Conservation (phyloP, 2,329 filamentous ascomycete species). For the Aspergillus sp. region DNA sequence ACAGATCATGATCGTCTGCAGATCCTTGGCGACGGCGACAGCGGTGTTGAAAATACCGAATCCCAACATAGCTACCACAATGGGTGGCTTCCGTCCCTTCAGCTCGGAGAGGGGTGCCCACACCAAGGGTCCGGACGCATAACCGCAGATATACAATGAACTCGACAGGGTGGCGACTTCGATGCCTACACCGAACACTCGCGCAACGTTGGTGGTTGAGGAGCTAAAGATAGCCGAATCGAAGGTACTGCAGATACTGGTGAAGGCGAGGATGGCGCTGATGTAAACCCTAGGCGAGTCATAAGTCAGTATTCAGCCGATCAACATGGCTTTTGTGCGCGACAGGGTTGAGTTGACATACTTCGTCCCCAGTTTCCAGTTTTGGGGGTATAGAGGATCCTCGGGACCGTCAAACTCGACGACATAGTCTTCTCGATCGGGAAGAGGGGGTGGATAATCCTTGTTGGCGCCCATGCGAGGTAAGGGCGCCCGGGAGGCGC, state of each 20-base stretch:
- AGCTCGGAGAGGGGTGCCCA: conserved; percentile 64
- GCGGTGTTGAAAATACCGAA: conserved; percentile 48
- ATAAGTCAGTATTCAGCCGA: background rate
- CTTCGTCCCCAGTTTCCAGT: conserved; percentile 54
- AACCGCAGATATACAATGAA: conserved; percentile 51
- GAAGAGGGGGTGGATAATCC: conserved; percentile 54
- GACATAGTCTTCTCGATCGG: conserved; percentile 56
- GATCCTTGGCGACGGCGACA: conserved; percentile 41
- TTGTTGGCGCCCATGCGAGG: conserved; percentile 45
- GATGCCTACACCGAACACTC: conserved; percentile 45
- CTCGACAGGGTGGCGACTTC: conserved; percentile 48
- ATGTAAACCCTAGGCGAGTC: conserved; percentile 24
- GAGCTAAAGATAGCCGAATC: conserved; percentile 66
- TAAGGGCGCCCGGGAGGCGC: conserved; percentile 25
- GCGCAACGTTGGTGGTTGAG: conserved; percentile 58
- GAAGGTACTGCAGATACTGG: conserved; percentile 46
- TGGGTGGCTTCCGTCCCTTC: conserved; percentile 56
- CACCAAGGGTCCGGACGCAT: conserved; percentile 59
- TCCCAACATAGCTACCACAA: conserved; percentile 45
- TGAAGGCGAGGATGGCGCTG: conserved; percentile 21
- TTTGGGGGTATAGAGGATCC: conserved; percentile 56
- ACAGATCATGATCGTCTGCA: conserved; percentile 41
- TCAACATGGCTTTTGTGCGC: background rate
- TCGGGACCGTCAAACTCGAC: conserved; percentile 56
- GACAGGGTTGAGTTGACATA: conserved; percentile 20